phyloP scores from a whole-genome alignment of 495 filamentous ascomycete species.

The Hyaloscypha finlandica region DNA sequence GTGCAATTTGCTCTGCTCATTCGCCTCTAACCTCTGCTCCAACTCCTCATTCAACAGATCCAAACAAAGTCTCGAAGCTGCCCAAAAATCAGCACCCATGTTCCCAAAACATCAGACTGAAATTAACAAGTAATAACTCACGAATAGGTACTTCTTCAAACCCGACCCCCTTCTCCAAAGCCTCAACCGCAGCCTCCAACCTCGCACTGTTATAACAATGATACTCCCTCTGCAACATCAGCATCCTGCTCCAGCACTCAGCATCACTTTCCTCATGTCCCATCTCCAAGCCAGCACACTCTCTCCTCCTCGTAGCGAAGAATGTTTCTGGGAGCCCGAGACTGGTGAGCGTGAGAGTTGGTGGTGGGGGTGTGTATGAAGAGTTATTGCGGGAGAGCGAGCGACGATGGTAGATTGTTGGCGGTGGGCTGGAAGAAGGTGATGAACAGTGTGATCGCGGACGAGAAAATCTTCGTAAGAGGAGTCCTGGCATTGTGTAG shows the following conservation, averaged over 20 bases:
- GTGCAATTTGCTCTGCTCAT: background rate
- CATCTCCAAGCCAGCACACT: background rate
- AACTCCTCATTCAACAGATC: slow-evolving; percentile 33
- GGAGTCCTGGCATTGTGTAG: slow-evolving; percentile 8
- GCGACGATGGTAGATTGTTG: slow-evolving; percentile 15
- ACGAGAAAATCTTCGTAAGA: background rate
- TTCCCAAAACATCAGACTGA: background rate
- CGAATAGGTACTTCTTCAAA: slow-evolving; percentile 26
- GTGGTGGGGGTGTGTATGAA: background rate
- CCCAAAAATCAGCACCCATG: slow-evolving; percentile 1
- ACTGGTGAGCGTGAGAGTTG: slow-evolving; percentile 1
- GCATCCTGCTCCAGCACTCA: slow-evolving; percentile 30
- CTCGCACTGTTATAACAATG: slow-evolving; percentile 32
- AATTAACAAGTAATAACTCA: slow-evolving; percentile 15
- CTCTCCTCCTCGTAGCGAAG: slow-evolving; percentile 1
- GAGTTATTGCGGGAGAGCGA: slow-evolving; percentile 8
- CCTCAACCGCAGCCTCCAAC: slow-evolving; percentile 33
- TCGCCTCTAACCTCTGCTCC: slow-evolving; percentile 16
- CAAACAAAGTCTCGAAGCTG: slow-evolving; percentile 30
- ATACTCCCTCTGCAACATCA: slow-evolving; percentile 27
- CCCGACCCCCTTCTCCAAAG: slow-evolving; percentile 19
- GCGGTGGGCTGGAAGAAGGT: slow-evolving; percentile 13
- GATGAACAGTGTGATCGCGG: background rate
- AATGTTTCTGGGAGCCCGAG: slow-evolving; percentile 8
- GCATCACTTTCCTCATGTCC: slow-evolving; percentile 14